Evolutionary conservation across 2,329 filamentous ascomycete species (phyloP), one percentile per base, ranked within the genome.

Genomic region (Juglanconis sp.): DNA sequence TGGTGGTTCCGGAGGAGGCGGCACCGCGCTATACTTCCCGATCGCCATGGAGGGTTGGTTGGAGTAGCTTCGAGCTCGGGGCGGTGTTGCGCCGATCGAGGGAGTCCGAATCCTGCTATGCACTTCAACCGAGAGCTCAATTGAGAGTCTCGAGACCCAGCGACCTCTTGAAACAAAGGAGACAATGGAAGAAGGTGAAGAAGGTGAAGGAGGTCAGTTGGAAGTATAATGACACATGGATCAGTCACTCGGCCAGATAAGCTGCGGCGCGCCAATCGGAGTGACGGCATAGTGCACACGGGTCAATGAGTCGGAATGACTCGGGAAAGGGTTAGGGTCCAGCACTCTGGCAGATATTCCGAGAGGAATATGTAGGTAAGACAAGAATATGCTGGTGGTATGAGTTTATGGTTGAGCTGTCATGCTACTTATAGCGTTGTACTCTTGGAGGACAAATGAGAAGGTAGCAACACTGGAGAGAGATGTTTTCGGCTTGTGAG

Each of bases 21-120:
- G 69, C 13, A 74, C 71, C 11, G 70, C 67, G 61, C 67, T 69
- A 64, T 71, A 73, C 48, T 44, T 57, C 15, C 55, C 55, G 63
- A 73, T 72, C 10, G 71, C 71, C 72, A 74, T 74, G 52, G 53
- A 67, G 35, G 35, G 35, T 34, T 24, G 4, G 38, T 32, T 24
- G 9, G 34, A 51, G 32, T 24, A 24, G 17, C 9, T 10, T 54
- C 38, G 38, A 46, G 24, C 13, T 46, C 17, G 46, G 11, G 8
- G 17, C 30, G 17, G 44, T 17, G 55, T 9, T 57, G 38, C 34
- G 3, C 1, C 4, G n/a, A 34, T 10, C 30, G 7, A 3, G n/a
- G 36, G 42, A 46, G n/a, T 9, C 24, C 31, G 34, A 32, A 0
- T 11, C 11, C 17, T 53, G 38, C 6, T 42, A 8, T 13, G 38